Base-by-base conservation (phyloP, 345 rosid species). In the Lenwebbia sp. region DNA sequence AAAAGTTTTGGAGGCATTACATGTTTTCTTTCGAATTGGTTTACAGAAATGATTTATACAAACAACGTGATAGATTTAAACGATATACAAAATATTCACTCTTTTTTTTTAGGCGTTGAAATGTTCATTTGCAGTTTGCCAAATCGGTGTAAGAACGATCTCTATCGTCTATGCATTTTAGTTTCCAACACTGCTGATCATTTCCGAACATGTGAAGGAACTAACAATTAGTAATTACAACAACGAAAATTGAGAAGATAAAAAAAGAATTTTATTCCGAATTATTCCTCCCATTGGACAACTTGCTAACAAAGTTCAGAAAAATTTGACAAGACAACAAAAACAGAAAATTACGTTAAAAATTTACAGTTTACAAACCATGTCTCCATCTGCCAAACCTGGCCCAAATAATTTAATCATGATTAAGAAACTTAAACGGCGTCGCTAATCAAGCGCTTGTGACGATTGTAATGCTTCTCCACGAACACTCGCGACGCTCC, bases 381-480 rank as follows among this genome's bases (percentile, higher is more conserved):
- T 40, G 78, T 37, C 47, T 37, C 78, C 78, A 10, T 37, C 7
- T 70, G 78, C 47, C 78, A 33, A 4, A 70, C 8, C 76, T 5
- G 76, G 76, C 44, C 13, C 41, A 21, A 3, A 65, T 33, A 33
- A 13, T 14, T 30, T 33, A 65, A 21, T 65, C 25, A 70, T 12
- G 78, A 70, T 70, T 40, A 21, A 33, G 30, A 41, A 49, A 9
- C 40, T 44, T 84, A 62, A 49, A 51, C 78, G 28, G 85, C 94
- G 82, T 96, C 98, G 85, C 86, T 95, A 5, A 94, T 92, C 91
- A 97, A 91, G 86, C 99, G 98, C 86, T 88, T 93, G 74, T 95
- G 99, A 65, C 95, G 90, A 86, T 93, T 92, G 86, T 93, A 94
- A 84, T 93, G 98, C 90, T 91, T 97, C 91, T 96, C 98, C 87